phyloP scores from a whole-genome alignment of 306 rosid genomes.

The Hylodesmum podocarpum region DNA sequence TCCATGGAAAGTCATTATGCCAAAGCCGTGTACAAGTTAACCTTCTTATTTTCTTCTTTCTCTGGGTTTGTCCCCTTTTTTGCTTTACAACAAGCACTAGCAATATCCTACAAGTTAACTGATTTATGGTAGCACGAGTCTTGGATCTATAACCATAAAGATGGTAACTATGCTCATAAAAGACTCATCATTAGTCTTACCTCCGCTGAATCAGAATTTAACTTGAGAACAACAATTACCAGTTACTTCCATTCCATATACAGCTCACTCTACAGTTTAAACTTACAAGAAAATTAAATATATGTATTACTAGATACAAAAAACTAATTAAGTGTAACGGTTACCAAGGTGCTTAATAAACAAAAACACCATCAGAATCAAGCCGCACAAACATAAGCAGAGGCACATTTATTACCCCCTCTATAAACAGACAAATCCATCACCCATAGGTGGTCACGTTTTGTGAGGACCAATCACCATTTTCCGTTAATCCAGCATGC shows the following conservation, averaged over 20 bases:
- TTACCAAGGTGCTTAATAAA: slow-evolving; percentile 13
- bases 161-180: not conserved
- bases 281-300: slow-evolving; percentile 22
- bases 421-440: slow-evolving; percentile 26
- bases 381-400: not conserved
- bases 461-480: slow-evolving; percentile 34
- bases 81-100: not conserved
- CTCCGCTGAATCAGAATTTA: slow-evolving; percentile 12
- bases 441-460: slow-evolving; percentile 19
- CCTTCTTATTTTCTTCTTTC: not conserved
- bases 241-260: slow-evolving; percentile 30
- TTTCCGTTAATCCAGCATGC: not conserved
- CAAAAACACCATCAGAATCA: slow-evolving; percentile 13
- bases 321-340: slow-evolving; percentile 4
- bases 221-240: not conserved
- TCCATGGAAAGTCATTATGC: not conserved
- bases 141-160: not conserved
- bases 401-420: slow-evolving; percentile 33
- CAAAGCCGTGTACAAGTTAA: not conserved
- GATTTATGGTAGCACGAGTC: slow-evolving; percentile 10
- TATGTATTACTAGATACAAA: not conserved
- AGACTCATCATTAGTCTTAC: not conserved
- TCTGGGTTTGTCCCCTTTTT: not conserved
- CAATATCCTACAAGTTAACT: slow-evolving; percentile 3
- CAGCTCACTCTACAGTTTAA: not conserved